phyloP scores from a whole-genome alignment of 2,329 filamentous ascomycete species.

The Monosporascus sp. region DNA sequence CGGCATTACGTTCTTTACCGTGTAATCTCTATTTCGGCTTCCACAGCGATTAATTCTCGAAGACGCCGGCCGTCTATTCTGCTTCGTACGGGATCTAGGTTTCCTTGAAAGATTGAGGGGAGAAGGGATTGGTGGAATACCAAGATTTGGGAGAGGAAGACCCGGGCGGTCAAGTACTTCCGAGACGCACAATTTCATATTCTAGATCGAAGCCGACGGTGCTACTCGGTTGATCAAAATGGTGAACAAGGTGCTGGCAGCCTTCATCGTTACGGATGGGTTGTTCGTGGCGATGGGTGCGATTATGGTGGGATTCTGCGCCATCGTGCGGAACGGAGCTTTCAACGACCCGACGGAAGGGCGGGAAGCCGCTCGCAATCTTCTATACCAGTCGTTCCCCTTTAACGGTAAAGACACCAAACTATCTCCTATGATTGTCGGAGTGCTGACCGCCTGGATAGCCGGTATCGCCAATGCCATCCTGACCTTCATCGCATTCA shows the following conservation, averaged over 20 bases:
- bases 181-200: not conserved
- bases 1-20: conserved; percentile 20
- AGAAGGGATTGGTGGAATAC: not conserved
- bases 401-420: conserved; percentile 24
- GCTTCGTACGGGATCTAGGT: conserved; percentile 6
- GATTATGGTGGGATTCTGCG: conserved; percentile 49
- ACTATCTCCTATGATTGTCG: conserved; percentile 1
- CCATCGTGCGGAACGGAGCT: conserved; percentile 45
- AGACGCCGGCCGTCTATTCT: conserved; percentile 35
- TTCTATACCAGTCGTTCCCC: conserved; percentile 50
- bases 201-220: not conserved
- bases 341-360: conserved; percentile 39
- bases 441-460: conserved; percentile 16
- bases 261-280: conserved; percentile 42
- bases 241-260: conserved; percentile 50
- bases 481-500: conserved; percentile 66
- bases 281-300: conserved; percentile 50
- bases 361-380: conserved; percentile 42
- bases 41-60: conserved; percentile 10
- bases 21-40: conserved; percentile 7
- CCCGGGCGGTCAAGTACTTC: not conserved
- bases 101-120: conserved; percentile 6
- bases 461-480: conserved; percentile 68
- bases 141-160: not conserved
- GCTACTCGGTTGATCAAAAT: conserved; percentile 29